Base-by-base conservation (phyloP, 1,284 basidiomycete genomes). In the Leccinum pachyderme region DNA sequence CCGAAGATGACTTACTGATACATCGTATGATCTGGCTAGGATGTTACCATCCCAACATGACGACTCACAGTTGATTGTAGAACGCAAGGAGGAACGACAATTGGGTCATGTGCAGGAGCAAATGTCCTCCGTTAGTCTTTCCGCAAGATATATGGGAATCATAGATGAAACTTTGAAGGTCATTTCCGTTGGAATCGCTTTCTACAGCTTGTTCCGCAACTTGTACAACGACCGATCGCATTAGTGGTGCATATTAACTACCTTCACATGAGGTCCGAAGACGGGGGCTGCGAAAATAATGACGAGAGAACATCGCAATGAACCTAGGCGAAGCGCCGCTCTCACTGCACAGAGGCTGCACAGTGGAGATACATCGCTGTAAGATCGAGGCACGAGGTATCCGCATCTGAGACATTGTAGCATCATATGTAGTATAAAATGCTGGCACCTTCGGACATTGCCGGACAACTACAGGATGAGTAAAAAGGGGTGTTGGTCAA, bases 401-500 rank as follows among this genome's bases (percentile, higher is more conserved):
- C 11, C 13, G 31, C 32, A 33, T 33, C 37, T 39, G 37, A 22
- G 28, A 25, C 12, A 25, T 44, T 31, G 22, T 52, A 53, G 49
- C 24, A 13, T 24, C 11, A 4, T 27, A 8, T 18, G 3, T 12
- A 7, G 18, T 7, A 7, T 18, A 15, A 31, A 32, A 27, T 41
- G 18, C 37, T 41, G 22, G 39, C 7, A 33, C 13, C 22, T 13
- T 24, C 60, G 60, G 60, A 45, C 37, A 28, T 51, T 61, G 32
- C 60, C 60, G 60, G 51, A 12, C 35, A 15, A n/a, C 15, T 8
- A 15, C n/a, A 12, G 31, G 11, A 29, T 22, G 24, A 22, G n/a
- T 60, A 25, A 55, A 65, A 63, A 56, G 59, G 63, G 63, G 61
- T 9, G 28, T 24, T 61, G 53, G 32, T 28, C 46, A 24, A 52